Evolutionary conservation across 441 rosid genomes (phyloP), one percentile per base, ranked within the genome.

Genomic region (Arabidopsis lyrata): DNA sequence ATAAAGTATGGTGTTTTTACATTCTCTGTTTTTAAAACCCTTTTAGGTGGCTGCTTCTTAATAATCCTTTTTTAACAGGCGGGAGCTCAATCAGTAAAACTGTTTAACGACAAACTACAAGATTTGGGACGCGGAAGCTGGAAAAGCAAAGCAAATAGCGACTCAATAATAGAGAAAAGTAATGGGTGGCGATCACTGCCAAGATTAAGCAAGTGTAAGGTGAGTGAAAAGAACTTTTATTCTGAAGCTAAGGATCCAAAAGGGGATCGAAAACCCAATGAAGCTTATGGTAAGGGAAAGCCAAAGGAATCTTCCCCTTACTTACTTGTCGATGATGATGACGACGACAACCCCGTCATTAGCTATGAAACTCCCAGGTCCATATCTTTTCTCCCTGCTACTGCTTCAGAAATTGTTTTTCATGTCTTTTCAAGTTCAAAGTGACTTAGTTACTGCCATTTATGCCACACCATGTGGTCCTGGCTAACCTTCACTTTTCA

Each of bases 1-100:
- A 71, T 31, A 82, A 84, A 58, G 97, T 90, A 87, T 78, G 83
- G 63, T 74, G 70, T 68, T 68, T 53, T 35, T 44, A 36, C 54
- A 29, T 58, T 62, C 14, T 31, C 15, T 34, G 12, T 62, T 4
- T 58, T 44, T 24, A 3, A 3, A 56, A 41, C 11, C 36, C 36
- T 59, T 73, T 66, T 69, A 52, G 55, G 53, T 72, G 31, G 36
- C 55, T 61, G 48, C 39, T 61, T 70, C 56, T 44, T 66, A 72
- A 63, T 66, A 7, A 66, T 64, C 8, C 49, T 64, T 77, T 57
- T 68, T 67, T 75, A 63, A 72, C 92, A 90, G 96, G 66, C 58
- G 78, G 81, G 72, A 82, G 54, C 76, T 71, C 77, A 69, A 75
- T 52, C 70, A 66, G 61, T 44, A 41, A 74, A 58, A 48, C 76